Conservation (phyloP, 345 rosid species). For the Hevea brasiliensis region DNA sequence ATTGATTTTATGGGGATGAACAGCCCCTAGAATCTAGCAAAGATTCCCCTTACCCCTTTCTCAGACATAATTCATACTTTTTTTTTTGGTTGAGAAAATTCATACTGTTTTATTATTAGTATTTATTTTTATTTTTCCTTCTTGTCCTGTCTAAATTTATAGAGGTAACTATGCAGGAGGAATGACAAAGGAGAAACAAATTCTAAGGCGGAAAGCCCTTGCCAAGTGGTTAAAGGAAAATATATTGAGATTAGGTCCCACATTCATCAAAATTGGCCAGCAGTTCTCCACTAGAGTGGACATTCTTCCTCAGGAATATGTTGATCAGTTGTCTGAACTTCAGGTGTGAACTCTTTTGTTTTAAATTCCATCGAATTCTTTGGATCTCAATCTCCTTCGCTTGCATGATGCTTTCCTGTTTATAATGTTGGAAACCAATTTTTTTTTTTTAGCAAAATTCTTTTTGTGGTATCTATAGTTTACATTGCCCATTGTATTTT, state of each 20-base stretch:
- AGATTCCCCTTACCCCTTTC: no score
- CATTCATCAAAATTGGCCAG: conserved; percentile 96
- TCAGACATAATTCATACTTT: no score
- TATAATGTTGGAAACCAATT: neutral
- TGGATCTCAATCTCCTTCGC: neutral
- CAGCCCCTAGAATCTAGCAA: no score
- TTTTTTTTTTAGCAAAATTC: neutral
- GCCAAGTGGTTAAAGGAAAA: conserved; percentile 96
- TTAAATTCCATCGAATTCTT: neutral
- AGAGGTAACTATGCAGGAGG: conserved; percentile 62
- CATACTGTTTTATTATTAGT: neutral
- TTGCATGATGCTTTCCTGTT: neutral
- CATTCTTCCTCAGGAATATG: conserved; percentile 97
- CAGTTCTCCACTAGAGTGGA: conserved; percentile 98
- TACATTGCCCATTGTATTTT: no score
- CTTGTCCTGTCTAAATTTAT: conserved; percentile 11
- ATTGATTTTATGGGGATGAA: no score
- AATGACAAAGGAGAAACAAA: conserved; percentile 80
- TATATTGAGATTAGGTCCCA: conserved; percentile 90
- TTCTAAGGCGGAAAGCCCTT: conserved; percentile 58
- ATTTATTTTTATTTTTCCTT: neutral
- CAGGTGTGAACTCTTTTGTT: conserved; percentile 54
- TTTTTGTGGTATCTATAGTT: neutral
- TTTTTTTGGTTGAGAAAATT: no score
- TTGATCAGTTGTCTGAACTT: conserved; percentile 93